A percentile compares a stretch with the other conserved stretches of the same genome.
Evolutionary conservation across 176 grass and related monocot species (phyloP).

Genomic region (Tuctoria greenei): DNA sequence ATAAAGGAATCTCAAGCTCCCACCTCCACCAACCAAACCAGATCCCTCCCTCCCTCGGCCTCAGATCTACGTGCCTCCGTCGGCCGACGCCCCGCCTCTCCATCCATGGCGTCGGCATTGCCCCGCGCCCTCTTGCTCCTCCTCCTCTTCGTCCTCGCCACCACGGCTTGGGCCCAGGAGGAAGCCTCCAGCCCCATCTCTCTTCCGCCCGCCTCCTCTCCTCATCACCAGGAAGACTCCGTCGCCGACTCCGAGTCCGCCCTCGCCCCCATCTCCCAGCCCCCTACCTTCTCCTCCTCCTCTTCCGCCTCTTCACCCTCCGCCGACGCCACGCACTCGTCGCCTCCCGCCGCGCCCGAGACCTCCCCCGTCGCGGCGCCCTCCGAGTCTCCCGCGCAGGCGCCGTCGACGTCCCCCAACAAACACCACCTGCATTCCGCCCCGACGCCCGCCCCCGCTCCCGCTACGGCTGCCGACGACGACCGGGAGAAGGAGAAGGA

Average conservation of each 20-base stretch:
- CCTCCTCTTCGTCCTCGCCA: neutral
- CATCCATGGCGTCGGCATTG: constrained; percentile 30
- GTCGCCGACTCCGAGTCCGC: constrained; percentile 6
- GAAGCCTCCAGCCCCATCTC: neutral
- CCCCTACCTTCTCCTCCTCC: neutral
- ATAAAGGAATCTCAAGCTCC: too few species aligned
- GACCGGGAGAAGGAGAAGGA: neutral
- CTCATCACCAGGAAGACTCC: neutral
- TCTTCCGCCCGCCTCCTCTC: neutral
- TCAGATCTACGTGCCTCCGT: too few species aligned
- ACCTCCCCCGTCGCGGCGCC: neutral
- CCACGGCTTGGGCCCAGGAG: constrained; percentile 19
- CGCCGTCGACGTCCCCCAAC: too few species aligned
- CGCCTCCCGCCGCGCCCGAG: neutral
- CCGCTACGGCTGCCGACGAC: neutral
- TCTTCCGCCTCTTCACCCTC: neutral
- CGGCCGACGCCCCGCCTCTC: too few species aligned
- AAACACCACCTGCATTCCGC: neutral
- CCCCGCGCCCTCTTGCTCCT: neutral
- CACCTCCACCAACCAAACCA: too few species aligned
- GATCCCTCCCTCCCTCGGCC: too few species aligned
- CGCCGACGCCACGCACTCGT: neutral
- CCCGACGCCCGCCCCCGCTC: neutral
- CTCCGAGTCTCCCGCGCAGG: neutral
- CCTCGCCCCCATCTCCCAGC: constrained; percentile 6